These are phyloP conservation scores for Aplosporella prunicola DNA, from an alignment of 2,329 filamentous ascomycete genomes.

Conservation along the genomic window DNA sequence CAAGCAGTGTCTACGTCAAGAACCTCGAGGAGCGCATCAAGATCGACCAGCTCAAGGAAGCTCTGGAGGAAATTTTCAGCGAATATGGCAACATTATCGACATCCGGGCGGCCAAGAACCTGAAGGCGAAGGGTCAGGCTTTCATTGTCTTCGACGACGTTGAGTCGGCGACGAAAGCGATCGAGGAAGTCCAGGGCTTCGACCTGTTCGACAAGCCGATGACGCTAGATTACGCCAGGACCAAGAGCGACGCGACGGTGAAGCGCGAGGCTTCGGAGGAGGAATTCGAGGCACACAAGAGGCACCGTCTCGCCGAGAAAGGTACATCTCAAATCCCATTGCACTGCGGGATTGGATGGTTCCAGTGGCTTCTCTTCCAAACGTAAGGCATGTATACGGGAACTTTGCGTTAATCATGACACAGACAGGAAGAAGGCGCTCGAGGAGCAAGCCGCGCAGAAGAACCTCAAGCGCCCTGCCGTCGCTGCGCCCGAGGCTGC, in stretches of 20 bases:
- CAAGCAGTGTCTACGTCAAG: slow-evolving; percentile 41
- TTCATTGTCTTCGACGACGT: slow-evolving; percentile 82
- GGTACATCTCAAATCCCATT: slow-evolving; percentile 44
- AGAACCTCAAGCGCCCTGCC: slow-evolving; percentile 58
- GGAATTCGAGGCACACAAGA: slow-evolving; percentile 82
- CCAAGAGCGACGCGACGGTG: slow-evolving; percentile 80
- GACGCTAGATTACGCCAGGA: slow-evolving; percentile 71
- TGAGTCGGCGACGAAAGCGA: slow-evolving; percentile 70
- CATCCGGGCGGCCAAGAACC: slow-evolving; percentile 76
- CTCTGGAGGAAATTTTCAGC: slow-evolving; percentile 68
- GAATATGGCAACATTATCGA: slow-evolving; percentile 83
- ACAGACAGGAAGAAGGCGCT: slow-evolving; percentile 69
- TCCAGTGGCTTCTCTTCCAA: slow-evolving; percentile 1
- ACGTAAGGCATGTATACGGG: background rate
- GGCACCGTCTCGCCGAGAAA: slow-evolving; percentile 77
- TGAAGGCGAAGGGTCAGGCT: slow-evolving; percentile 89
- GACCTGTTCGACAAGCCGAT: slow-evolving; percentile 88
- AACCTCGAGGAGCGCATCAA: slow-evolving; percentile 93
- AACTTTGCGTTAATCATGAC: slow-evolving; percentile 1
- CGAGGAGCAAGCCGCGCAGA: slow-evolving; percentile 69
- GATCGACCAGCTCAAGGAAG: slow-evolving; percentile 62
- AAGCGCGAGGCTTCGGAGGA: slow-evolving; percentile 61
- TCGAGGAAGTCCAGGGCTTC: slow-evolving; percentile 87
- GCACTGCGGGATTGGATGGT: slow-evolving; percentile 7
- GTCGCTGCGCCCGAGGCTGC: slow-evolving; percentile 39